phyloP scores from a whole-genome alignment of 257 asterid species.

The Perilla frutescens region DNA sequence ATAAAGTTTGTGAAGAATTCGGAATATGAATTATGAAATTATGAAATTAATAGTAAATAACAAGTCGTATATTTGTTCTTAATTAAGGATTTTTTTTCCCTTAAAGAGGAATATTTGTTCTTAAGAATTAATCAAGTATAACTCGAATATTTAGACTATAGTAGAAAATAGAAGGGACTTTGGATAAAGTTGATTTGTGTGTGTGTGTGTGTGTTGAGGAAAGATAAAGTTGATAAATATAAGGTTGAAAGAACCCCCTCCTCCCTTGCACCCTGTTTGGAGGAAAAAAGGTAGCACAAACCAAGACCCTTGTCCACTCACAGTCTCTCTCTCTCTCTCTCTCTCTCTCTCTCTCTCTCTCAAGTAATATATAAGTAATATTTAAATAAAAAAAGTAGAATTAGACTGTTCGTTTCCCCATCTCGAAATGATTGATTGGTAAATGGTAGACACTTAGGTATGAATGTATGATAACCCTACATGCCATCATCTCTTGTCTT shows the following conservation, averaged over 20 bases:
- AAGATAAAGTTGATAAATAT: constrained; percentile 11
- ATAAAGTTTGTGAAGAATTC: too few species aligned
- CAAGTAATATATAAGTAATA: background rate
- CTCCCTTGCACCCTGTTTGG: constrained; percentile 1
- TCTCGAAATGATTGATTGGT: constrained; percentile 25
- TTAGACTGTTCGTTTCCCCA: background rate
- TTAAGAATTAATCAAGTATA: too few species aligned
- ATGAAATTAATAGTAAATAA: too few species aligned
- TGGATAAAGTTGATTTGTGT: too few species aligned
- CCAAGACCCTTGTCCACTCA: constrained; percentile 10
- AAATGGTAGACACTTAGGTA: constrained; percentile 24
- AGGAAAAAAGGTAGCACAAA: constrained; percentile 19
- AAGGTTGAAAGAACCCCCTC: background rate
- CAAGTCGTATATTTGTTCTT: too few species aligned
- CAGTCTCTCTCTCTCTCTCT: background rate
- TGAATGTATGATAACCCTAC: constrained; percentile 16
- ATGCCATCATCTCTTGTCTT: constrained; percentile 24
- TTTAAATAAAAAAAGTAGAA: background rate
- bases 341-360: background rate
- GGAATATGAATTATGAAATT: too few species aligned
- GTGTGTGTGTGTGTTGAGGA: too few species aligned
- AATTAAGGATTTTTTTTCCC: too few species aligned
- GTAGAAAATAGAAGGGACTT: too few species aligned
- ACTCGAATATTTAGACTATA: too few species aligned
- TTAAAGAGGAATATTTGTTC: too few species aligned